These are phyloP conservation scores for Euclidium syriacum DNA, from an alignment of 345 rosid species.

Conservation along the genomic window DNA sequence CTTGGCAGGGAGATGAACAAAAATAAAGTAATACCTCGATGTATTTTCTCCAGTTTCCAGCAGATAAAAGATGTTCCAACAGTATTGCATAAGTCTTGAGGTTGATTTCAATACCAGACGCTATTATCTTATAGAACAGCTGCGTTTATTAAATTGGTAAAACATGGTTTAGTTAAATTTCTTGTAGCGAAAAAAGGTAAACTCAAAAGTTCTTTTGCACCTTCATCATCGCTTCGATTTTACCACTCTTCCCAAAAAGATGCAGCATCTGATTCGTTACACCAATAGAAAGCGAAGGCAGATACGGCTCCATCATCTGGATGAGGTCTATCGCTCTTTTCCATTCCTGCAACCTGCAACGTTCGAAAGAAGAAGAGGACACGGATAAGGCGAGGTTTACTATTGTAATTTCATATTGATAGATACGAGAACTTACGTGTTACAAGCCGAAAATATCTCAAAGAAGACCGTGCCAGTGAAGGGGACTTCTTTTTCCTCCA, in stretches of 20 bases:
- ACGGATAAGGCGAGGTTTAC: not conserved
- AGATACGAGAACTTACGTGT: slow-evolving; percentile 52
- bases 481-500: slow-evolving; percentile 61
- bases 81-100: slow-evolving; percentile 51
- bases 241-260: slow-evolving; percentile 81
- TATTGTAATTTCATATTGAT: not conserved
- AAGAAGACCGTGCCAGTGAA: slow-evolving; percentile 58
- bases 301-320: slow-evolving; percentile 66
- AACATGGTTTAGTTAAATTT: slow-evolving; percentile 7
- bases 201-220: slow-evolving; percentile 28
- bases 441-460: slow-evolving; percentile 83
- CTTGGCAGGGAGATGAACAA: not conserved
- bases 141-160: slow-evolving; percentile 26
- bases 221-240: slow-evolving; percentile 78
- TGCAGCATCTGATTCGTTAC: slow-evolving; percentile 70
- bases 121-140: slow-evolving; percentile 71
- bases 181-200: not conserved
- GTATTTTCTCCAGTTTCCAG: slow-evolving; percentile 93
- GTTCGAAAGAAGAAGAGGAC: slow-evolving; percentile 2
- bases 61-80: slow-evolving; percentile 69
- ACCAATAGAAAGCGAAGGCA: slow-evolving; percentile 53
- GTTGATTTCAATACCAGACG: slow-evolving; percentile 55
- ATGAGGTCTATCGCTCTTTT: slow-evolving; percentile 44
- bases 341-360: slow-evolving; percentile 76
- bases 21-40: slow-evolving; percentile 53